Percentiles rank a stretch among this genome's conserved stretches.
phyloP scores from a whole-genome alignment of 2,329 filamentous ascomycete species.

The Penicillium sp. region DNA sequence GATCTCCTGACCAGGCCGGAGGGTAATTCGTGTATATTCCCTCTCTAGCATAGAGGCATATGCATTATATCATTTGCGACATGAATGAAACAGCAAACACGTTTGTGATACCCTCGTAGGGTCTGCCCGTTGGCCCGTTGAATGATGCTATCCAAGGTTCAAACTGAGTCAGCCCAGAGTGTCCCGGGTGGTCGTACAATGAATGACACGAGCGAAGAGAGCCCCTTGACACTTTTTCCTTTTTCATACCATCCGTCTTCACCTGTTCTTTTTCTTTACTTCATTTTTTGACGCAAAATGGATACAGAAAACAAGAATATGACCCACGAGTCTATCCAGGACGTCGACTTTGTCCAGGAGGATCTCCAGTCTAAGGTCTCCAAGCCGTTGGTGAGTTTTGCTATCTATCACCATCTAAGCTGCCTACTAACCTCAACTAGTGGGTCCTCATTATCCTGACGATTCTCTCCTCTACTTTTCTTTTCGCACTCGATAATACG shows the following conservation, averaged over 20 bases:
- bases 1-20: not conserved
- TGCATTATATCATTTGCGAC: not conserved
- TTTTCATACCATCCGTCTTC: not conserved
- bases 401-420: not conserved
- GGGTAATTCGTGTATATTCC: not conserved
- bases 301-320: not conserved
- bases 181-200: not conserved
- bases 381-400: constrained; percentile 6
- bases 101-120: not conserved
- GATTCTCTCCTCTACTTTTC: constrained; percentile 37
- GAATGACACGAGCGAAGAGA: not conserved
- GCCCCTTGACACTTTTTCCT: not conserved
- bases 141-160: not conserved
- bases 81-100: not conserved
- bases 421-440: not conserved
- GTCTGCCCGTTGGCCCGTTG: not conserved
- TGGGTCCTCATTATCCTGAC: constrained; percentile 22
- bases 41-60: not conserved
- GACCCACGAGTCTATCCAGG: not conserved
- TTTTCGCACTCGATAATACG: constrained; percentile 43
- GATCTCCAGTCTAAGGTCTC: constrained; percentile 9
- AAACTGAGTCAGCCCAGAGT: not conserved
- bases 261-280: not conserved
- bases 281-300: not conserved
- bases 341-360: constrained; percentile 10